phyloP scores from a whole-genome alignment of 305 asterid genomes.

The Petunia hybrid region DNA sequence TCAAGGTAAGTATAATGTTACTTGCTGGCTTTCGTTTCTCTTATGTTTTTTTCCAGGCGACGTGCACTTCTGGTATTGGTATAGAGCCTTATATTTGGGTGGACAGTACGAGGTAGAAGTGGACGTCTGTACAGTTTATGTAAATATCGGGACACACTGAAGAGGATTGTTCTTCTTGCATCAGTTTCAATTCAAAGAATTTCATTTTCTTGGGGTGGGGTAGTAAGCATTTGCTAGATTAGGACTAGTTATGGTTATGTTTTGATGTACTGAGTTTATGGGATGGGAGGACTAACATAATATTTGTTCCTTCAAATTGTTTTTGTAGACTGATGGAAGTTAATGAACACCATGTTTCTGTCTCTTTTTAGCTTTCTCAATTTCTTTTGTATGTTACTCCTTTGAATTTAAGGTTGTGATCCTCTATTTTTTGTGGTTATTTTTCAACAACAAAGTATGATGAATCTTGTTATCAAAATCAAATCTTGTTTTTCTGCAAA shows the following conservation, averaged over 20 bases:
- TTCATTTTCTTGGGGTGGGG: background rate
- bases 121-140: conserved; percentile 22
- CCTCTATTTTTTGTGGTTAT: too few species aligned
- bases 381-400: background rate
- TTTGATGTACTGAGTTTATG: background rate
- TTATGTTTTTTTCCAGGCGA: conserved; percentile 48
- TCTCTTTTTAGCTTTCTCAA: background rate
- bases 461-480: too few species aligned
- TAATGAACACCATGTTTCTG: background rate
- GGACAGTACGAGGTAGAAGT: conserved; percentile 14
- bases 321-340: conserved; percentile 8
- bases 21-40: conserved; percentile 59
- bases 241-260: background rate
- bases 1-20: conserved; percentile 49
- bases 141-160: background rate
- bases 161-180: conserved; percentile 16
- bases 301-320: background rate
- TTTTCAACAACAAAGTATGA: too few species aligned
- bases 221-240: background rate
- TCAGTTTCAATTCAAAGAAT: background rate
- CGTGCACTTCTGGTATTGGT: conserved; percentile 15
- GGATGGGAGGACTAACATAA: background rate
- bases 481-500: too few species aligned
- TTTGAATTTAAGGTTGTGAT: background rate
- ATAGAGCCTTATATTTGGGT: background rate